Evolutionary conservation across 2,329 filamentous ascomycete species (phyloP).

Genomic region (Monilinia aucupariae): DNA sequence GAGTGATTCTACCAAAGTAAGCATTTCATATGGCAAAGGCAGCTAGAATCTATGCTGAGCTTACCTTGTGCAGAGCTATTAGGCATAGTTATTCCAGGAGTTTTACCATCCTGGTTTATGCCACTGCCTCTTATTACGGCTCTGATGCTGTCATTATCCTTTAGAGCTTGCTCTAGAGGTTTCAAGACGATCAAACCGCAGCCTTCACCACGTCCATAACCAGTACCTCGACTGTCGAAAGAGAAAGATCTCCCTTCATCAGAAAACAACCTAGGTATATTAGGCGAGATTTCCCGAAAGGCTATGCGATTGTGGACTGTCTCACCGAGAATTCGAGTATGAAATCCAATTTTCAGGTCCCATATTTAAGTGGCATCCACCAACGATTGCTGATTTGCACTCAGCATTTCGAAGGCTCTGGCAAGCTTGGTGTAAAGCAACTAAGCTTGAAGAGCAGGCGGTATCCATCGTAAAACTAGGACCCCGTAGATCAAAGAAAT

Average conservation of each 20-base stretch:
- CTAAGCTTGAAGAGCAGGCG: conserved; percentile 43
- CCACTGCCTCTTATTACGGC: conserved; percentile 38
- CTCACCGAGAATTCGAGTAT: conserved; percentile 31
- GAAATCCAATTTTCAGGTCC: conserved; percentile 26
- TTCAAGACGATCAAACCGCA: conserved; percentile 54
- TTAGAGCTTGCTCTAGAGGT: conserved; percentile 50
- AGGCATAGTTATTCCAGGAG: conserved; percentile 51
- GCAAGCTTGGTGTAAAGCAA: conserved; percentile 41
- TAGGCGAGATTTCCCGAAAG: conserved; percentile 35
- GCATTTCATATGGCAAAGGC: background rate
- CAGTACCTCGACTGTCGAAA: conserved; percentile 54
- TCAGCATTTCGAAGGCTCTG: conserved; percentile 40
- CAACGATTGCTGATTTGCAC: conserved; percentile 32
- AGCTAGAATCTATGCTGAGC: background rate
- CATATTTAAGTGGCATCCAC: conserved; percentile 25
- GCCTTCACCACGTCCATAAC: conserved; percentile 61
- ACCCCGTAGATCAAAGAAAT: conserved; percentile 40
- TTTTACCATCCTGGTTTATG: conserved; percentile 51
- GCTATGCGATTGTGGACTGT: background rate
- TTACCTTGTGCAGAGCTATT: conserved; percentile 40
- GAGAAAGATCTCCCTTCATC: conserved; percentile 37
- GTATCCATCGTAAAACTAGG: conserved; percentile 43
- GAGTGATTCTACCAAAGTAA: conserved; percentile 25
- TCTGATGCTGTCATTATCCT: conserved; percentile 53
- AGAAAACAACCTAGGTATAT: conserved; percentile 39